A percentile compares a stretch with the other conserved stretches of the same genome.
Evolutionary conservation across 768 basidiomycete genomes (phyloP).

Genomic region (Boletus rufocinnamomeus): DNA sequence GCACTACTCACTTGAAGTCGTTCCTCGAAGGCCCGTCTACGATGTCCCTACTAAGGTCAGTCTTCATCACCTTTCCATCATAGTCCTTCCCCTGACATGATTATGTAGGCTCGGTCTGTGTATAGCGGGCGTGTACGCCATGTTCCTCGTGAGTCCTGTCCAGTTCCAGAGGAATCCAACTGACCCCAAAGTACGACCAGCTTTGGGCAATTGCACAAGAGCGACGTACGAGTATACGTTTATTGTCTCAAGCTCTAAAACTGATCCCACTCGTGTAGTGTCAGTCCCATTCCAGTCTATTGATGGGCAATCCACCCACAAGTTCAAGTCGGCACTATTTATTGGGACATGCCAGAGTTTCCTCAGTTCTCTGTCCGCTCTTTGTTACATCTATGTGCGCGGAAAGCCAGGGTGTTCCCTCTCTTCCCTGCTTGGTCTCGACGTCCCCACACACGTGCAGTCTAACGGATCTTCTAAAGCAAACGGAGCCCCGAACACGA

Average conservation of each 20-base stretch:
- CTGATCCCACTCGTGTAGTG: conserved; percentile 44
- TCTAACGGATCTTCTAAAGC: conserved; percentile 25
- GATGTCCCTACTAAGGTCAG: conserved; percentile 33
- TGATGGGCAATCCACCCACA: conserved; percentile 60
- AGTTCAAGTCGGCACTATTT: conserved; percentile 85
- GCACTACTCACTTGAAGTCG: neutral
- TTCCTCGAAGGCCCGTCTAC: neutral
- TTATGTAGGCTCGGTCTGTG: conserved; percentile 65
- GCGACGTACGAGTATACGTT: conserved; percentile 56
- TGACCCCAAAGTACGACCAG: conserved; percentile 39
- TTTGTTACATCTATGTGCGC: conserved; percentile 72
- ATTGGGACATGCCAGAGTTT: conserved; percentile 84
- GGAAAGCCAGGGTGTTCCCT: conserved; percentile 56
- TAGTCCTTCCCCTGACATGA: neutral
- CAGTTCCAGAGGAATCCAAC: neutral
- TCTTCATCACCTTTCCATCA: neutral
- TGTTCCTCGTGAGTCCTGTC: conserved; percentile 73
- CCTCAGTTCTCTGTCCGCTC: conserved; percentile 72
- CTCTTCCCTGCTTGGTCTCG: conserved; percentile 62
- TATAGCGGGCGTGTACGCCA: conserved; percentile 86
- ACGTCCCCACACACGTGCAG: conserved; percentile 27
- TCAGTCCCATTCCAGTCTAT: conserved; percentile 81
- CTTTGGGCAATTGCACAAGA: conserved; percentile 95
- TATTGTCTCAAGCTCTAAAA: neutral
- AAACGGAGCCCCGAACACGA: conserved; percentile 33